Percentiles rank a stretch among this genome's conserved stretches.
phyloP scores from a whole-genome alignment of 148 eudicot species.

The Rhododendron ovatum region DNA sequence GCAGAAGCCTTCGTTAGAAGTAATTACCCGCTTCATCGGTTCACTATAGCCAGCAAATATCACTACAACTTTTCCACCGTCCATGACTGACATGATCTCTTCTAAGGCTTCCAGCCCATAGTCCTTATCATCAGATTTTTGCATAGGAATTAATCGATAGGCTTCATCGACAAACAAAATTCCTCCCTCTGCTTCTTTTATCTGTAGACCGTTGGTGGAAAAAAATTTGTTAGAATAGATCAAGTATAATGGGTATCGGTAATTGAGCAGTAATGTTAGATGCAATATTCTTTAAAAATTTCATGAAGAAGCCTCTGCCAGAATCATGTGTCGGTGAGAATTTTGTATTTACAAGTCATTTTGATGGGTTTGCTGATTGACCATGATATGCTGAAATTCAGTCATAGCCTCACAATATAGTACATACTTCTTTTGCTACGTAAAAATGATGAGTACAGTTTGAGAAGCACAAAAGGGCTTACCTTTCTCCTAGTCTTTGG shows the following conservation, averaged over 20 bases:
- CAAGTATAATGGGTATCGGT: neutral
- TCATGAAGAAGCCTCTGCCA: neutral
- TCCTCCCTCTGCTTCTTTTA: conserved; percentile 98
- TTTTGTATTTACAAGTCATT: neutral
- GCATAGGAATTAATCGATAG: conserved; percentile 84
- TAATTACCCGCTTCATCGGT: conserved; percentile 96
- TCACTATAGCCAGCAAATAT: conserved; percentile 97
- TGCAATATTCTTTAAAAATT: neutral
- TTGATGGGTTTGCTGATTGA: neutral
- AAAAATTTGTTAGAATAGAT: neutral
- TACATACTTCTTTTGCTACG: neutral
- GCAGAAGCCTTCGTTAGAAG: conserved; percentile 93
- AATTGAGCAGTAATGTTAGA: neutral
- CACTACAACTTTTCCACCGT: conserved; percentile 85
- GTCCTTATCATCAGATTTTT: conserved; percentile 93
- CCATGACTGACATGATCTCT: conserved; percentile 99
- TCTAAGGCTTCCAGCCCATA: conserved; percentile 96
- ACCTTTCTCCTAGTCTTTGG: conserved; percentile 97
- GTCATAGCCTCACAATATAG: neutral
- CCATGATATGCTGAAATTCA: neutral
- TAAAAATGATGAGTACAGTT: neutral
- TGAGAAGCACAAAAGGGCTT: conserved; percentile 2
- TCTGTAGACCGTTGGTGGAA: conserved; percentile 30
- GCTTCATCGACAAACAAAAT: conserved; percentile 89
- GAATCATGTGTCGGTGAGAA: neutral